Base-by-base conservation (phyloP, 192 early-diverging fungal species). In the Thoreauomyces humboldtii region DNA sequence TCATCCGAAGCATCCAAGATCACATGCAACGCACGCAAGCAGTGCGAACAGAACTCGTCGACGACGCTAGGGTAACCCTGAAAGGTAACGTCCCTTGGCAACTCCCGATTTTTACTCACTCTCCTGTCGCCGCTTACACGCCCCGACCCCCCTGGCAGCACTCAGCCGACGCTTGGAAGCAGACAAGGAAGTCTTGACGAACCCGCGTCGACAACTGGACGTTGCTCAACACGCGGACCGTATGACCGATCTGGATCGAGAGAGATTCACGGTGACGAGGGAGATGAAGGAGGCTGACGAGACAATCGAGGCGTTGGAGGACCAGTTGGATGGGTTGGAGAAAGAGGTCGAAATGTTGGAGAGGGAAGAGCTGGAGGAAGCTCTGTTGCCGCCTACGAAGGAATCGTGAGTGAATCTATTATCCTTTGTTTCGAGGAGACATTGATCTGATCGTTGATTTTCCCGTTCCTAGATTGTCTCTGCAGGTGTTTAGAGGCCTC, bases 171-270 rank as follows among this genome's bases (percentile, higher is more conserved):
- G 47, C 28, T 29, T 61, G 5, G 43, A 61, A 33, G 25, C 12
- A 19, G 59, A 41, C n/a, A 61, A 61, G 31, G 42, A 61, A 21
- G 45, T 22, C 25, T 41, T 45, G 15, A 32, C 44, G 3, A 22
- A 31, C 28, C 59, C 59, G 19, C n/a, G 29, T 7, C 34, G 33
- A 22, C 17, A 27, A 17, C 25, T 52, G 2, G 50, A 52, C 50
- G 50, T 27, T 4, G 15, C 25, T 3, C 50, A 52, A 27, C 50
- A 53, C 35, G 33, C 48, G 9, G 62, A 21, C 19, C 29, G 50
- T n/a, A 64, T 64, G 62, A 54, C 36, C 9, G 37, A 29, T 15
- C 34, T 64, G 32, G 62, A 64, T 4, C 41, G 50, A 12, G 62
- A 52, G 11, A 56, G 36, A 31, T 53, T 54, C 24, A 64, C 48